Evolutionary conservation across 1,284 basidiomycete species (phyloP).

Genomic region (Porogramme epimiltina): DNA sequence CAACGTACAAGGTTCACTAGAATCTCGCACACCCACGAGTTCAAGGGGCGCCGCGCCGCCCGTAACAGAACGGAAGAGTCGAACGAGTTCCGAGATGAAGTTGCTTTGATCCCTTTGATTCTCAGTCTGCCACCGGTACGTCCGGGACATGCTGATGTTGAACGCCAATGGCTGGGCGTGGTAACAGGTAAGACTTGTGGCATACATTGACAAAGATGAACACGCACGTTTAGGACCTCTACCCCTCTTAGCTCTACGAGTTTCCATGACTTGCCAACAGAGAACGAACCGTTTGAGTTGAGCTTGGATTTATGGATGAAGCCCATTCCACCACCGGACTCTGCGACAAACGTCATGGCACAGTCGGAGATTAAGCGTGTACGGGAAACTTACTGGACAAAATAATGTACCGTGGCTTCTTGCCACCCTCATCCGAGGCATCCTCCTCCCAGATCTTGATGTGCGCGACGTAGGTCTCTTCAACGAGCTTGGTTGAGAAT

Average conservation of each 20-base stretch:
- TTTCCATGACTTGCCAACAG: constrained; percentile 97
- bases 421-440: constrained; percentile 59
- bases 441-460: constrained; percentile 90
- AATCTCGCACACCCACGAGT: constrained; percentile 56
- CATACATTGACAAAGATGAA: neutral
- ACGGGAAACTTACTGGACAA: constrained; percentile 73
- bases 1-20: constrained; percentile 40
- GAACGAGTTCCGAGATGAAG: constrained; percentile 72
- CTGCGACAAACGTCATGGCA: constrained; percentile 38
- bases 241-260: constrained; percentile 80
- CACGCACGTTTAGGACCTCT: constrained; percentile 63
- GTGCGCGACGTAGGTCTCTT: constrained; percentile 83
- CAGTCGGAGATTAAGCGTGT: constrained; percentile 5
- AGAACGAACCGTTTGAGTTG: constrained; percentile 94
- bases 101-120: constrained; percentile 65
- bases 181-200: no score
- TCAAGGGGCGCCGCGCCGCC: constrained; percentile 49
- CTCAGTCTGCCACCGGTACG: constrained; percentile 89
- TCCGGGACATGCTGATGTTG: constrained; percentile 81
- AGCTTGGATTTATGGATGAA: constrained; percentile 95
- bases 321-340: constrained; percentile 63
- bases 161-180: constrained; percentile 47
- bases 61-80: constrained; percentile 69
- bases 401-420: constrained; percentile 86
- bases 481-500: constrained; percentile 71